phyloP scores from a whole-genome alignment of 352 stramenopile genomes.

The Phytophthora boehmeriae region DNA sequence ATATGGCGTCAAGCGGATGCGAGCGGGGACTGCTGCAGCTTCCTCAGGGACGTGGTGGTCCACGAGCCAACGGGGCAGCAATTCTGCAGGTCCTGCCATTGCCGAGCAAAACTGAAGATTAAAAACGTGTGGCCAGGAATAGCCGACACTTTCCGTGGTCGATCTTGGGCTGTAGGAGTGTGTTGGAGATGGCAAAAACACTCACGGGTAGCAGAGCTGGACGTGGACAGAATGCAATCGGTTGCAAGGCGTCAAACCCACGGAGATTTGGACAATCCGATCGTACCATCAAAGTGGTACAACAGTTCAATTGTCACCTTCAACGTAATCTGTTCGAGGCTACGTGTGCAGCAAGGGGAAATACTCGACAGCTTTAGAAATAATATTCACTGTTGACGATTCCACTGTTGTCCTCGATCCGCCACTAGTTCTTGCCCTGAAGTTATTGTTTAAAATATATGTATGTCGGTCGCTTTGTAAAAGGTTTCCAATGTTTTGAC shows the following conservation, averaged over 20 bases:
- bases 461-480: too few species aligned
- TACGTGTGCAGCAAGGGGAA: too few species aligned
- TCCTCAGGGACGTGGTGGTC: slow-evolving; percentile 18
- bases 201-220: neutral
- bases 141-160: neutral
- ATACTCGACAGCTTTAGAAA: too few species aligned
- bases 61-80: slow-evolving; percentile 37
- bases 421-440: too few species aligned
- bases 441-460: too few species aligned
- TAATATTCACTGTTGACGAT: too few species aligned
- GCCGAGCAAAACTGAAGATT: neutral
- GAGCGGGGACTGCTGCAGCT: slow-evolving; percentile 18
- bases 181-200: neutral
- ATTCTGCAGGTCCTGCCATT: slow-evolving; percentile 29
- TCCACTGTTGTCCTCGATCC: too few species aligned
- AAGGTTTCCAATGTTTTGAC: too few species aligned
- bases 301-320: too few species aligned
- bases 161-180: neutral
- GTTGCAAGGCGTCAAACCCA: neutral
- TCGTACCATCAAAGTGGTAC: too few species aligned
- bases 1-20: slow-evolving; percentile 39
- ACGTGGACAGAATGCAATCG: neutral
- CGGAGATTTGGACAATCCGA: too few species aligned
- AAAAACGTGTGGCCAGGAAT: slow-evolving; percentile 13
- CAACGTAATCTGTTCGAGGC: too few species aligned